phyloP scores from a whole-genome alignment of 345 rosid genomes.

The Lepidium africanum region DNA sequence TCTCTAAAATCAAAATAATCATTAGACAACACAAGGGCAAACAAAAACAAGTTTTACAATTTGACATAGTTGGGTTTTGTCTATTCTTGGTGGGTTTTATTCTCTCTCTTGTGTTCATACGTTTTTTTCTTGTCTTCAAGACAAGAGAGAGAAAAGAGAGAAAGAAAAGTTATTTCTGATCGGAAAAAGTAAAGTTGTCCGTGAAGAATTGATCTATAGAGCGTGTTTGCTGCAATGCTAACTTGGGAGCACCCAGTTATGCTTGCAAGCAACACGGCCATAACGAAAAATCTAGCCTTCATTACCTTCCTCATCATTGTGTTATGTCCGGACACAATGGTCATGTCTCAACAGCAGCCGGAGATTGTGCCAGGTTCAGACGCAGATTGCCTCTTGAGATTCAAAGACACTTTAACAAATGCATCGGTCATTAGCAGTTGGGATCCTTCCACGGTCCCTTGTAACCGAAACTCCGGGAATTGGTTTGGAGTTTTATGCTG shows the following conservation, averaged over 20 bases:
- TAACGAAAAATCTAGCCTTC: not conserved
- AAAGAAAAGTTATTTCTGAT: not conserved
- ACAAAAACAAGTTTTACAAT: conserved; percentile 11
- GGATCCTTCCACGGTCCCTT: conserved; percentile 35
- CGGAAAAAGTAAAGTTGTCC: not conserved
- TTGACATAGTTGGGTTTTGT: conserved; percentile 15
- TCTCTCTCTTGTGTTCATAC: conserved; percentile 10
- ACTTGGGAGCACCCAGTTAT: conserved; percentile 36
- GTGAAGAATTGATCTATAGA: not conserved
- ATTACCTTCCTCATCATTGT: not conserved
- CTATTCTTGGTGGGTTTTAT: conserved; percentile 34
- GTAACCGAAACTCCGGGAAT: conserved; percentile 27
- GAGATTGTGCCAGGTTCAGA: conserved; percentile 28
- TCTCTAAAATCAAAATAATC: conserved; percentile 14
- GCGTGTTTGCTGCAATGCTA: conserved; percentile 28
- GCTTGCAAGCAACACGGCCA: conserved; percentile 34
- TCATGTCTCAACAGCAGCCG: conserved; percentile 6
- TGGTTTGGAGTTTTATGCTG: conserved; percentile 64
- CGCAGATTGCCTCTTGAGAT: conserved; percentile 29
- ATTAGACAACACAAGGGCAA: conserved; percentile 9
- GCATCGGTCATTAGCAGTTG: conserved; percentile 31
- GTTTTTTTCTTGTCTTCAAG: not conserved
- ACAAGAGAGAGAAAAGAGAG: not conserved
- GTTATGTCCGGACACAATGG: conserved; percentile 5
- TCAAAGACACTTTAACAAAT: conserved; percentile 28